Conservation (phyloP, 768 basidiomycete genomes). For the Suillus subalutaceus region DNA sequence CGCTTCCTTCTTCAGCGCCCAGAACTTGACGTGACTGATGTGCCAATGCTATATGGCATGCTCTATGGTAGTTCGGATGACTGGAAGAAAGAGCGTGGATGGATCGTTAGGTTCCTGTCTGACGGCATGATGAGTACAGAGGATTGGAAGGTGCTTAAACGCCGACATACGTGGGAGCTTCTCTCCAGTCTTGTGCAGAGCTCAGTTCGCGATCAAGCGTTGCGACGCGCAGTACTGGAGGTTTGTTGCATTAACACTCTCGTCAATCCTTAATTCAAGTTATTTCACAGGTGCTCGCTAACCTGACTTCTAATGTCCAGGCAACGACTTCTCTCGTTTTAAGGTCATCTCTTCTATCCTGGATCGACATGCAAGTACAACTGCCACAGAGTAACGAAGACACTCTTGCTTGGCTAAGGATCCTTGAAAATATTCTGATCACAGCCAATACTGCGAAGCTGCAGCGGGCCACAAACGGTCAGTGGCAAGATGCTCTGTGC, state of each 20-base stretch:
- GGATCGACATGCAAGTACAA: slow-evolving; percentile 78
- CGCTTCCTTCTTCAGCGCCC: slow-evolving; percentile 91
- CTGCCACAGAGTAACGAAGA: slow-evolving; percentile 33
- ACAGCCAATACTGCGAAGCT: slow-evolving; percentile 53
- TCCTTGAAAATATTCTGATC: slow-evolving; percentile 64
- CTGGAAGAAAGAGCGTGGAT: slow-evolving; percentile 86
- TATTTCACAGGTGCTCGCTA: slow-evolving; percentile 67
- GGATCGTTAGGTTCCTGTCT: slow-evolving; percentile 83
- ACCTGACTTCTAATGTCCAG: slow-evolving; percentile 67
- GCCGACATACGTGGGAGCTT: slow-evolving; percentile 88
- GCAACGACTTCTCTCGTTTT: slow-evolving; percentile 74
- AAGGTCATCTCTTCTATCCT: slow-evolving; percentile 71
- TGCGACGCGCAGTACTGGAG: slow-evolving; percentile 69
- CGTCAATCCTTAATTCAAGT: background rate
- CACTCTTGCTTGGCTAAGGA: slow-evolving; percentile 61
- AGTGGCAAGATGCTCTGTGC: slow-evolving; percentile 61
- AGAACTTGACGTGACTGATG: slow-evolving; percentile 75
- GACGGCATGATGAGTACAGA: slow-evolving; percentile 76
- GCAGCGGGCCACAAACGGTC: slow-evolving; percentile 54
- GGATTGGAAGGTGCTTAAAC: slow-evolving; percentile 82
- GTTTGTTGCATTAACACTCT: slow-evolving; percentile 39
- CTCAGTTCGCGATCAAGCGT: slow-evolving; percentile 49
- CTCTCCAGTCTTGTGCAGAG: slow-evolving; percentile 82
- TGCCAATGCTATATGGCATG: slow-evolving; percentile 90
- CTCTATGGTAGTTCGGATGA: slow-evolving; percentile 78